These are phyloP conservation scores for Barnettozyma sucrosica DNA, from an alignment of 805 yeast genomes.

Conservation along the genomic window DNA sequence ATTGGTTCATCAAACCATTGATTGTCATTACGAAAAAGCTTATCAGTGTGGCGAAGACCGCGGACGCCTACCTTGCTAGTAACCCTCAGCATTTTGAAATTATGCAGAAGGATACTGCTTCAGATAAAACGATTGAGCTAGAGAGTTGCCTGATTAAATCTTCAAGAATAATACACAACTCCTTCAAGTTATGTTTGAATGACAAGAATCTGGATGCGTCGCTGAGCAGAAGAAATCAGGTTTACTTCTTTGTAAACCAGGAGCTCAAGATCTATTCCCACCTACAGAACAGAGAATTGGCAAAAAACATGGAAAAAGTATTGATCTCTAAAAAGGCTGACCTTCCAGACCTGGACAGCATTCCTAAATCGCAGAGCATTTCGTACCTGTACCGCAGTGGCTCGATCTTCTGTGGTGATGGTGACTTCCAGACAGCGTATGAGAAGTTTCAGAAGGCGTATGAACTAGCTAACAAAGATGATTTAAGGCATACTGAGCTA, in stretches of 20 bases:
- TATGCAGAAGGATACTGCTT: conserved; percentile 7
- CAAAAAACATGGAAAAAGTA: conserved; percentile 69
- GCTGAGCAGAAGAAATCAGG: conserved; percentile 52
- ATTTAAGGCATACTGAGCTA: conserved; percentile 22
- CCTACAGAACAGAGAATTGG: conserved; percentile 62
- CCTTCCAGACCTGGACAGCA: conserved; percentile 43
- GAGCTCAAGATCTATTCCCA: conserved; percentile 65
- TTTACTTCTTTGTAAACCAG: conserved; percentile 64
- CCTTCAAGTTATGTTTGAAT: conserved; percentile 72
- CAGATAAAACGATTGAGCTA: conserved; percentile 21
- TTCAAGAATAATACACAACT: conserved; percentile 60
- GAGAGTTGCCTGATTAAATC: conserved; percentile 43
- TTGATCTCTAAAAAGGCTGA: conserved; percentile 46
- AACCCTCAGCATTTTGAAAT: conserved; percentile 14
- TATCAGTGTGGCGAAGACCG: conserved; percentile 19
- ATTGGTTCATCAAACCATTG: conserved; percentile 46
- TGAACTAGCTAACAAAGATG: conserved; percentile 11
- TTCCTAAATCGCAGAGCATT: conserved; percentile 48
- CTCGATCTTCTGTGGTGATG: conserved; percentile 57
- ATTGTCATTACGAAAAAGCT: conserved; percentile 37
- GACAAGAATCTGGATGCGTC: conserved; percentile 56
- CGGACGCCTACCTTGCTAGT: conserved; percentile 19
- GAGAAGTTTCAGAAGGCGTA: conserved; percentile 46
- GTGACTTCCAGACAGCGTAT: conserved; percentile 48
- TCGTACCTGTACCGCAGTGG: conserved; percentile 68